phyloP scores from a whole-genome alignment of 176 grass and related monocot genomes.

The Eragrostis nindensis region DNA sequence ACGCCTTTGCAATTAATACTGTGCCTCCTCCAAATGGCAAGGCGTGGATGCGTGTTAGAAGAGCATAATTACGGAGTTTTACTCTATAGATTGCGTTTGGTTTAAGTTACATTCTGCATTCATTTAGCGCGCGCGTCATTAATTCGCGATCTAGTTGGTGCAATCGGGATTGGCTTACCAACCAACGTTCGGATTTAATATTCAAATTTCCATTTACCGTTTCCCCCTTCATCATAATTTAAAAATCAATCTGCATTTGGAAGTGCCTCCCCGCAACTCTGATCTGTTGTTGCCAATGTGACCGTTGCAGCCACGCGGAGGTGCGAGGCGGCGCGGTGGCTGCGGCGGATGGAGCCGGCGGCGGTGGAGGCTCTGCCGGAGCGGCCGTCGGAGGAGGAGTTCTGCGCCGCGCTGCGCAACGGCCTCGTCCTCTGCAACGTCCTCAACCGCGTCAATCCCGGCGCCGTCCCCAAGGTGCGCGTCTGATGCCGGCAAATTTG shows the following conservation, averaged over 20 bases:
- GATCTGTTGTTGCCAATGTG: slow-evolving; percentile 1
- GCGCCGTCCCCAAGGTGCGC: slow-evolving; percentile 71
- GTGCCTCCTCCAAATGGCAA: slow-evolving; percentile 18
- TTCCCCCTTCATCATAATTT: neutral
- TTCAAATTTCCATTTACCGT: neutral
- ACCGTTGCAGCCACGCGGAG: slow-evolving; percentile 55
- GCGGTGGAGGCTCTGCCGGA: slow-evolving; percentile 54
- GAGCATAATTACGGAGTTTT: neutral
- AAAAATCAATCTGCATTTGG: neutral
- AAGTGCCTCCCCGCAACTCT: slow-evolving; percentile 4
- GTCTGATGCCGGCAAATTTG: neutral
- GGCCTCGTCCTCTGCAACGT: slow-evolving; percentile 83
- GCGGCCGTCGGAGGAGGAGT: slow-evolving; percentile 66
- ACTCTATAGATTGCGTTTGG: neutral
- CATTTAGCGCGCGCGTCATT: neutral
- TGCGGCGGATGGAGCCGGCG: slow-evolving; percentile 64
- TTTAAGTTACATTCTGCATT: slow-evolving; percentile 21
- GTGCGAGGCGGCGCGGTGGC: slow-evolving; percentile 72
- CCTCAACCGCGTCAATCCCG: slow-evolving; percentile 80
- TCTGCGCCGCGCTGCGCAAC: slow-evolving; percentile 67
- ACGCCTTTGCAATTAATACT: slow-evolving; percentile 8
- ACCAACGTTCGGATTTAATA: neutral
- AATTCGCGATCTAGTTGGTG: neutral
- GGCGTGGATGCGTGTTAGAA: neutral
- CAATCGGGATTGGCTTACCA: neutral